phyloP scores from a whole-genome alignment of 257 asterid genomes.

The Fraxinus anomala region DNA sequence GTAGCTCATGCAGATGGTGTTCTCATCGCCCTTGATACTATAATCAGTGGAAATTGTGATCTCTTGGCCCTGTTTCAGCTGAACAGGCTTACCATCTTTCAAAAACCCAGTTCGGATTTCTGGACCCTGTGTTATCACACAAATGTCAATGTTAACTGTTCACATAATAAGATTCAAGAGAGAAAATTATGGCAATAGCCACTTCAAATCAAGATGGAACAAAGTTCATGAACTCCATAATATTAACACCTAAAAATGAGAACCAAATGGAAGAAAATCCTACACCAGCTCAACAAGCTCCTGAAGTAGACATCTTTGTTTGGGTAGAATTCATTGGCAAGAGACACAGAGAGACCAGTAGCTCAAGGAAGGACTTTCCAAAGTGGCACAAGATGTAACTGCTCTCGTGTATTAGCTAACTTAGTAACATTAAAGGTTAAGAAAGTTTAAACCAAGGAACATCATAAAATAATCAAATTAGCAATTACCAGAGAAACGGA shows the following conservation, averaged over 20 bases:
- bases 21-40: constrained; percentile 59
- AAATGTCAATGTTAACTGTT: constrained; percentile 2
- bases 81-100: constrained; percentile 65
- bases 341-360: not conserved
- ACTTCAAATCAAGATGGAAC: not conserved
- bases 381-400: not conserved
- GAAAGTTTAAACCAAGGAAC: not conserved
- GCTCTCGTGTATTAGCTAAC: not conserved
- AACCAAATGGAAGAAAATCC: not conserved
- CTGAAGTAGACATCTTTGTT: not conserved
- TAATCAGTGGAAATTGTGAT: constrained; percentile 67
- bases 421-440: not conserved
- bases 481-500: not conserved
- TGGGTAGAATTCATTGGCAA: not conserved
- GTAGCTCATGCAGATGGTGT: constrained; percentile 69
- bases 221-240: not conserved
- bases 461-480: not conserved
- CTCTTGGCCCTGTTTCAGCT: constrained; percentile 62
- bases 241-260: not conserved
- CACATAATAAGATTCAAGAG: not conserved
- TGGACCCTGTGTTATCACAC: constrained; percentile 50
- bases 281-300: not conserved
- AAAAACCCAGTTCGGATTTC: constrained; percentile 70
- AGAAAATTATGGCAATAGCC: not conserved
- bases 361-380: not conserved